Base-by-base conservation (phyloP, 2,329 filamentous ascomycete species). In the Lasiodiplodia hormozganensis region DNA sequence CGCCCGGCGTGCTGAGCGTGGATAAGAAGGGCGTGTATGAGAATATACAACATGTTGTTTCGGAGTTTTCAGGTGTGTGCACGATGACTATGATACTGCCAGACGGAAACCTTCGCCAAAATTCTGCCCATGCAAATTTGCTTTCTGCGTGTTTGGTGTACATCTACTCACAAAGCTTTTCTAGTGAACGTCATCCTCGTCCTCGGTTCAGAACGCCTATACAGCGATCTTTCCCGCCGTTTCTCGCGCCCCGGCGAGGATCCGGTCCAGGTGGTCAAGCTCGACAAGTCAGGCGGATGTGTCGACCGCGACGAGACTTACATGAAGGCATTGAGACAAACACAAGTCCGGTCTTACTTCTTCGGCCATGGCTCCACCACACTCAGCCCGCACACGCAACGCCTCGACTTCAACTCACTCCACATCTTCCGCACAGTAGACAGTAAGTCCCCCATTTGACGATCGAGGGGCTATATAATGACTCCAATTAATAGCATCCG, bases 331-430 rank as follows among this genome's bases (percentile, higher is more conserved):
- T 82, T 88, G 5, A 87, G 92, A 54, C 92, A 96, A 74, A 88
- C 91, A 0, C 87, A 92, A 62, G 94, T 97, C 65, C 91, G 92
- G 72, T 91, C 94, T 73, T 99, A 99, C 80, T 99, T 99, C 82
- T 99, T 97, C 77, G 96, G 96, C 11, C 91, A 92, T 71, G 81
- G 71, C 1, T 89, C 88, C 70, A 87, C 91, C 69, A 91, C 92
- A 0, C 84, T 99, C 2, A 96, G 92, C 56, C 96, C 96, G 0
- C 92, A 94, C 74, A 96, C 93, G 7, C 93, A 97, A 74, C 91
- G 92, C 69, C 88, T 97, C 4, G 90, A 93, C 70, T 96, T 94
- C 76, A 85, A 89, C 69, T 88, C 89, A 10, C 78, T 97, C 49
- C 85, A 88, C 2, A 86, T 98, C 53, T 97, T 92, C 83, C 88